phyloP scores from a whole-genome alignment of 1,284 basidiomycete genomes.

The Stereum hirsutum region DNA sequence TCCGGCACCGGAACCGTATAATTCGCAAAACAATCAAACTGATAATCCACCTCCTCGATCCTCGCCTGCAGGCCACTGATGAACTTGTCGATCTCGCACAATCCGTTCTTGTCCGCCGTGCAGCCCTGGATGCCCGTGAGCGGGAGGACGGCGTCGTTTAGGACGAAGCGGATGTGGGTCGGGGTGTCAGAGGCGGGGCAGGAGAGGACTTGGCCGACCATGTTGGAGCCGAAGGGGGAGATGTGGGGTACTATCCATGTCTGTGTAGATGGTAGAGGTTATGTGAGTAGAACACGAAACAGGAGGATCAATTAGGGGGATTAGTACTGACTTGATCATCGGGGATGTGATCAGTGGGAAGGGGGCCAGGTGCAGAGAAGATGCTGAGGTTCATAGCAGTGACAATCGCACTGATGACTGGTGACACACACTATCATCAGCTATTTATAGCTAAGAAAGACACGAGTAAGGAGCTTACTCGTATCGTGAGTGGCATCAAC shows the following conservation, averaged over 20 bases:
- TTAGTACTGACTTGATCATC: conserved; percentile 30
- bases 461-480: conserved; percentile 18
- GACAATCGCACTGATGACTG: conserved; percentile 29
- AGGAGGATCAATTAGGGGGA: not conserved
- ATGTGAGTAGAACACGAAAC: not conserved
- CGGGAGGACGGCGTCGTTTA: conserved; percentile 56
- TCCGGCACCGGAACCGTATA: conserved; percentile 30
- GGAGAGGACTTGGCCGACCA: conserved; percentile 54
- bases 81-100: conserved; percentile 47
- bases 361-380: conserved; percentile 42
- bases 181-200: conserved; percentile 29
- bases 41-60: conserved; percentile 34
- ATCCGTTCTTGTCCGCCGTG: conserved; percentile 35
- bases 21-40: conserved; percentile 33
- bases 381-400: conserved; percentile 55
- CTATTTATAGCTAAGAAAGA: too few species aligned
- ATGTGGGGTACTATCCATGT: conserved; percentile 8
- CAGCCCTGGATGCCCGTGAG: conserved; percentile 51
- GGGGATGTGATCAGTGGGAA: conserved; percentile 51
- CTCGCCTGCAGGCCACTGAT: conserved; percentile 38
- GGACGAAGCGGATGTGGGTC: conserved; percentile 43
- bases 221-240: conserved; percentile 42
- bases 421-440: not conserved
- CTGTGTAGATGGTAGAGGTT: not conserved
- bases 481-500: conserved; percentile 48